A percentile compares a stretch with the other conserved stretches of the same genome.
Conservation (phyloP, 345 rosid genomes). For the Cardiospermum halicacabum region DNA sequence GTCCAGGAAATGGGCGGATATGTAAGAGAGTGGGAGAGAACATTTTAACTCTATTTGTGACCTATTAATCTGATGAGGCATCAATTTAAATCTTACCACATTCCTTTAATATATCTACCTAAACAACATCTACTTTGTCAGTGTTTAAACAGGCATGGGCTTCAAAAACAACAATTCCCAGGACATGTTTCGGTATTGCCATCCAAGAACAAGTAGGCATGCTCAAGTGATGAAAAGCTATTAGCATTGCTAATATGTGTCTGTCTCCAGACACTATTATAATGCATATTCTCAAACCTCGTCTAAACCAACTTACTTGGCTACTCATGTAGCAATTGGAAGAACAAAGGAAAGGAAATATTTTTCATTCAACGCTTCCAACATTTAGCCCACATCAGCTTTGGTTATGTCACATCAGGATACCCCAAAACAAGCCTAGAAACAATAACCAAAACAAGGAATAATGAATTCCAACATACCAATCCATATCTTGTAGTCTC, state of each 20-base stretch:
- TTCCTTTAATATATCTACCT: neutral
- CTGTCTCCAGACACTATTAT: no score
- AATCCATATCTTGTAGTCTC: constrained; percentile 71
- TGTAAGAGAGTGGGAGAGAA: neutral
- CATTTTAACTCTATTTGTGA: neutral
- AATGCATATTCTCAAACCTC: constrained; percentile 3
- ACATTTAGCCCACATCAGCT: neutral
- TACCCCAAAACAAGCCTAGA: constrained; percentile 1
- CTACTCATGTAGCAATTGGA: neutral
- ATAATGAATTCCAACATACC: constrained; percentile 45
- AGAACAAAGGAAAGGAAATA: neutral
- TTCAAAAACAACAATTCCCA: neutral
- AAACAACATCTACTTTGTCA: neutral
- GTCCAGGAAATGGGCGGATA: constrained; percentile 5
- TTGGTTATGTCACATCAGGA: constrained; percentile 2
- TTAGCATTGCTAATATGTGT: neutral
- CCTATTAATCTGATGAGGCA: neutral
- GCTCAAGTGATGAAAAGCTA: neutral
- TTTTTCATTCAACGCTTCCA: neutral
- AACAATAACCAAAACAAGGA: neutral
- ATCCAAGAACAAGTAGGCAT: neutral
- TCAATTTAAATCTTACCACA: constrained; percentile 4
- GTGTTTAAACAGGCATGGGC: neutral
- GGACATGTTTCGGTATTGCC: neutral
- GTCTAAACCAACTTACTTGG: neutral